phyloP scores from a whole-genome alignment of 179 eudicot genomes.

The Beta corolliflora region DNA sequence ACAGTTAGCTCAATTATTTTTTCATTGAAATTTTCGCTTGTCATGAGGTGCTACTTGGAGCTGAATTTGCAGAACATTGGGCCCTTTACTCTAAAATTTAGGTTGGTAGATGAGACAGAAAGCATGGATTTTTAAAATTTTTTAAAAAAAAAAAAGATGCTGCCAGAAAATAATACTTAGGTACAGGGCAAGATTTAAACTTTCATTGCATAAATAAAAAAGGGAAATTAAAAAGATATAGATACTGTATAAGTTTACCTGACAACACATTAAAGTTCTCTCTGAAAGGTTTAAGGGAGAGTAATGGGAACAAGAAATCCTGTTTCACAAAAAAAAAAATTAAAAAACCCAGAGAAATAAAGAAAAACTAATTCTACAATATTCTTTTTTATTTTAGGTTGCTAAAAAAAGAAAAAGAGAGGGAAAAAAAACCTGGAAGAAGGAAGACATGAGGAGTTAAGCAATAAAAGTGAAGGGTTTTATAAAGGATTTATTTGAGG shows the following conservation, averaged over 20 bases:
- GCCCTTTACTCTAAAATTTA: constrained; percentile 6
- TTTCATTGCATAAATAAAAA: too few species aligned
- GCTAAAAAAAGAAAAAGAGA: background rate
- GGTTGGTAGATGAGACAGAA: background rate
- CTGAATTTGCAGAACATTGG: constrained; percentile 21
- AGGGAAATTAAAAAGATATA: background rate
- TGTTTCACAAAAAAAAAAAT: constrained; percentile 15
- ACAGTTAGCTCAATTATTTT: constrained; percentile 1
- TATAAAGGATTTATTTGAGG: constrained; percentile 7
- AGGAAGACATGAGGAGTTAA: constrained; percentile 31
- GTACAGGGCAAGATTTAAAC: too few species aligned
- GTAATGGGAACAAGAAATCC: constrained; percentile 34
- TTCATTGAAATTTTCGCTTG: constrained; percentile 5
- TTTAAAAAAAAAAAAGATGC: background rate
- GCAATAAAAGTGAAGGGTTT: background rate
- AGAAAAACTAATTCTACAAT: background rate
- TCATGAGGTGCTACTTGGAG: background rate
- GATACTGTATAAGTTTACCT: constrained; percentile 13
- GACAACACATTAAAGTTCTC: constrained; percentile 31
- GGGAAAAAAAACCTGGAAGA: constrained; percentile 33
- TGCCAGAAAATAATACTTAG: background rate
- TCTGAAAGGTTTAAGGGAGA: constrained; percentile 24
- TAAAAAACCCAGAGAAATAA: background rate
- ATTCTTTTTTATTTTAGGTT: background rate
- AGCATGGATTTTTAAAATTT: background rate